Conservation (phyloP, 2,329 filamentous ascomycete species). For the Lachnellula willkommii region DNA sequence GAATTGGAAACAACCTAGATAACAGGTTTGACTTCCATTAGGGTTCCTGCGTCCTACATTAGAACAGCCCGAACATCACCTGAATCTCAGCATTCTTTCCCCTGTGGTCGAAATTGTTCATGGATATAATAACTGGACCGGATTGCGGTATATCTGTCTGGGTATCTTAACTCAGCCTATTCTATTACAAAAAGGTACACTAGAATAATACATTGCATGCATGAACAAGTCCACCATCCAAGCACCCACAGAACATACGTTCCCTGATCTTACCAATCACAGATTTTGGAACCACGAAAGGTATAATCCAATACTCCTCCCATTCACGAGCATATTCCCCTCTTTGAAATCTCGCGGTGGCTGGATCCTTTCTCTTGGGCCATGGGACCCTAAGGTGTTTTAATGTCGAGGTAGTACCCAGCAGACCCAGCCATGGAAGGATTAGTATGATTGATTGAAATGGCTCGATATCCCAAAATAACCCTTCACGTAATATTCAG, state of each 20-base stretch:
- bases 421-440: neutral
- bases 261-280: neutral
- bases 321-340: no score
- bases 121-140: no score
- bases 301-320: no score
- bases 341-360: no score
- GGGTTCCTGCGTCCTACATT: neutral
- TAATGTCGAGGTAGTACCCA: no score
- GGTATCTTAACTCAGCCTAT: no score
- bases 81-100: no score
- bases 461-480: neutral
- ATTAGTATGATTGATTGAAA: neutral
- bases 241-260: neutral
- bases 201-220: neutral
- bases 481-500: conserved; percentile 19
- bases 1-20: neutral
- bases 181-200: neutral
- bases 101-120: no score
- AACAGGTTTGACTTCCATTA: neutral
- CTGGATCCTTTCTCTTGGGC: no score
- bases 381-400: no score
- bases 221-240: neutral
- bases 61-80: neutral
- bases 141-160: no score
- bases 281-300: neutral